Evolutionary conservation across 176 grass and related monocot species (phyloP), one percentile per base, ranked within the genome.

Genomic region (Cenchrus americanus): DNA sequence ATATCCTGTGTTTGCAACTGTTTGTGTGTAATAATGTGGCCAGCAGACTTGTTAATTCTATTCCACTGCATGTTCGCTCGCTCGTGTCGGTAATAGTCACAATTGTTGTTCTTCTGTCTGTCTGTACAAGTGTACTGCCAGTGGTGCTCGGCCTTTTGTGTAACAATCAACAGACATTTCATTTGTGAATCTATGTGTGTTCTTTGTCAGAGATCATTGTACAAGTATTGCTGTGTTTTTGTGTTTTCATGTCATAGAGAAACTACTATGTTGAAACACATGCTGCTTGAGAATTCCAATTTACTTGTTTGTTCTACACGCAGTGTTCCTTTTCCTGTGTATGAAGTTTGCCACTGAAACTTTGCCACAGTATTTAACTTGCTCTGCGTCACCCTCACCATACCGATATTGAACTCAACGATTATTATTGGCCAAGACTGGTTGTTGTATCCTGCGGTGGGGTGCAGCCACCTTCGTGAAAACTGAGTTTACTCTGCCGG

Each of bases 21-120:
- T 53, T 52, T 73, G 27, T 51, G 23, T 73, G 69, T 73, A 73
- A 73, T 53, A 73, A 73, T 53, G 8, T 30, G 48, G 48, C 48
- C 24, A 32, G 14, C 71, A 53, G 24, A 73, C 23, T 9, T 73
- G 70, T 73, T 19, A 10, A 27, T 0, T 37, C 27, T 37, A 34
- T 55, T 55, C 71, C 8, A 5, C 46, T 15, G 46, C 69, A 19
- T 74, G 49, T 26, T 11, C 34, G 26, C 26, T 37, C 26, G 26
- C 21, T 27, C 8, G 0, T 44, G 43, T 44, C 1, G 15, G 14
- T 52, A 8, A 9, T 34, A 32, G 5, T 41, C 10, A 59, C 10
- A 42, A 59, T 11, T 43, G 19, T 6, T 41, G 17, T 41, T 12
- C 3, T 12, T 24, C 10, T 61, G 8, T 34, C 30, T 75, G 49